Conservation (phyloP, 2,329 filamentous ascomycete genomes). For the Ascosphaera aggregata region DNA sequence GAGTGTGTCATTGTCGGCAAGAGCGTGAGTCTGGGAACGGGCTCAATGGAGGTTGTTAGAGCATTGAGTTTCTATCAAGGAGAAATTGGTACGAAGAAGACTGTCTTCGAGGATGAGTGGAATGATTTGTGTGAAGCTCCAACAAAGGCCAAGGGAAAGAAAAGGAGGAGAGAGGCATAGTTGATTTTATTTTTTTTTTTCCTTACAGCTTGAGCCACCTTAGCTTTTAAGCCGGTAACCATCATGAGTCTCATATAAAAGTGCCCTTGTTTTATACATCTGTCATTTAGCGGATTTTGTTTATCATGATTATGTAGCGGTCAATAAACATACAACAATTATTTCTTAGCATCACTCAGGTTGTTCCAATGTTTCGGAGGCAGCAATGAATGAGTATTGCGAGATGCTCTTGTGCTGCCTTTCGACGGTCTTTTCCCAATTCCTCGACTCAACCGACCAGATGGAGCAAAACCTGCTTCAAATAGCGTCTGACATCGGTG, state of each 20-base stretch:
- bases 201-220: too few relatives aligned
- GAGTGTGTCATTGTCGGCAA: slow-evolving; percentile 99
- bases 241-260: not conserved
- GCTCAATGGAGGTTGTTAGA: slow-evolving; percentile 72
- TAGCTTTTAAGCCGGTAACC: not conserved
- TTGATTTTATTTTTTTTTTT: not conserved
- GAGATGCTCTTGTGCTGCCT: too few relatives aligned
- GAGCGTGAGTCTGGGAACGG: slow-evolving; percentile 76
- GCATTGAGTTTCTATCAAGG: slow-evolving; percentile 42
- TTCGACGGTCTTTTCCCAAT: too few relatives aligned
- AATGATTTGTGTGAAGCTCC: slow-evolving; percentile 10
- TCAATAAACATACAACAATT: not conserved
- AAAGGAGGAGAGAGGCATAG: slow-evolving; percentile 5
- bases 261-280: not conserved
- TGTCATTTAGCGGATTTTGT: not conserved
- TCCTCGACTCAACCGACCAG: too few relatives aligned
- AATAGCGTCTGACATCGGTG: too few relatives aligned
- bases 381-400: too few relatives aligned
- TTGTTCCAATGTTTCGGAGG: not conserved
- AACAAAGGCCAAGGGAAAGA: slow-evolving; percentile 5
- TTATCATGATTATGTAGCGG: not conserved
- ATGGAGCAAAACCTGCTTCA: too few relatives aligned
- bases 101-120: slow-evolving; percentile 42
- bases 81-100: slow-evolving; percentile 33
- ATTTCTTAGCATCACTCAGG: not conserved